These are phyloP conservation scores for Syzygium jambos DNA, from an alignment of 345 rosid species.

Conservation along the genomic window DNA sequence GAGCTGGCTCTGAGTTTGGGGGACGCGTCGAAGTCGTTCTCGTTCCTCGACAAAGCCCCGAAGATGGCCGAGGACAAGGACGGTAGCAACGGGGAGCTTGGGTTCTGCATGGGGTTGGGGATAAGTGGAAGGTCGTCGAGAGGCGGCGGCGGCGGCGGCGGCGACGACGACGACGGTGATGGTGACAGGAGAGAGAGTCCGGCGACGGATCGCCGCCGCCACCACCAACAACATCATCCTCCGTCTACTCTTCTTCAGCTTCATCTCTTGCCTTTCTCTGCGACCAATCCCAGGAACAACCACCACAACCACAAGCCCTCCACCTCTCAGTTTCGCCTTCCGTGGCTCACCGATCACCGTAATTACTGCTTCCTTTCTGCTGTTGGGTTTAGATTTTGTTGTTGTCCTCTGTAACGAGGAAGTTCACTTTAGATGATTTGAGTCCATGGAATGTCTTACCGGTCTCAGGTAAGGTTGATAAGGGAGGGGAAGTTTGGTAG, in stretches of 20 bases:
- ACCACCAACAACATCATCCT: not conserved
- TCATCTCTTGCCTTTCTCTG: constrained; percentile 54
- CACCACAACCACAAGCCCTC: constrained; percentile 17
- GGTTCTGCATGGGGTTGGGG: constrained; percentile 57
- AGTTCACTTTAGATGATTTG: not conserved
- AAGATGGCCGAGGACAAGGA: constrained; percentile 5
- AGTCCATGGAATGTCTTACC: not conserved
- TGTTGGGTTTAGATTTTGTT: not conserved
- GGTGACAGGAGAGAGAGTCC: not conserved
- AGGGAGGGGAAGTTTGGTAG: not conserved
- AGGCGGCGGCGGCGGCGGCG: constrained; percentile 6
- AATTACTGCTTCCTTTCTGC: constrained; percentile 5
- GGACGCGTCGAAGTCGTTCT: constrained; percentile 52
- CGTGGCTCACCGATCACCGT: constrained; percentile 63
- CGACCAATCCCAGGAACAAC: constrained; percentile 1
- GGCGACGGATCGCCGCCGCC: not conserved
- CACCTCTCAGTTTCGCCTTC: constrained; percentile 43
- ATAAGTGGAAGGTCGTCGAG: constrained; percentile 4
- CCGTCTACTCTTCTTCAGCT: constrained; percentile 23
- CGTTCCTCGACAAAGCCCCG: constrained; percentile 44
- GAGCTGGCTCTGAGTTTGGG: constrained; percentile 89
- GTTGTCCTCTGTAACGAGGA: not conserved
- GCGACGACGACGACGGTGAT: not conserved
- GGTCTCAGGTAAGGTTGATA: not conserved
- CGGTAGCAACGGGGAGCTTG: constrained; percentile 27